Evolutionary conservation across 163 green algal genomes (phyloP), one percentile per base, ranked within the genome.

Genomic region (Chloromonas sp.): DNA sequence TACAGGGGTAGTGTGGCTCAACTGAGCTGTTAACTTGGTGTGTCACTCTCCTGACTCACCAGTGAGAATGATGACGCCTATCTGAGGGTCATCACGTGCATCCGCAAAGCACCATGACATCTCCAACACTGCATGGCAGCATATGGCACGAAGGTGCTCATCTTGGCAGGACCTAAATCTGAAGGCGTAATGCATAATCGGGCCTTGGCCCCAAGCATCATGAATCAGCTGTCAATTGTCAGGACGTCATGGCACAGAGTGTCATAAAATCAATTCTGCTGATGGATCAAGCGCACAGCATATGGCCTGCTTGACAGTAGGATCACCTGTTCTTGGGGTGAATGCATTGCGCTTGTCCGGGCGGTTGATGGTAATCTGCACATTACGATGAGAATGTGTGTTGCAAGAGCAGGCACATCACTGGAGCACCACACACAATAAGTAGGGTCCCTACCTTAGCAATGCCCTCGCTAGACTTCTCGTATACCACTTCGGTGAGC

Each of bases 311-410:
- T 2, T 60, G 15, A 15, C 74, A 81, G 15, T 81, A 15, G 58
- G 74, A 11, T 2, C 78, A 96, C 94, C 90, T 83, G 97, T 99
- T 58, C 90, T 88, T 1, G 97, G 97, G 1, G 90, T 95, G 92
- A 99, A 99, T 0, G 97, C 97, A 82, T 99, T 99, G n/a, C 96
- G 89, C 84, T 94, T 95, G 14, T 98, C 86, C 15, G 96, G 97
- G 0, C 97, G 86, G 86, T 99, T 98, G 87, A 99, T 99, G 70
- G 93, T 98, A 57, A 99, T 97, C 95, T 98, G 92, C 85, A 89
- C 3, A 14, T 61, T 84, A 1, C 5, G 70, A 78, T 36, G 60
- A 74, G 71, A 59, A 2, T 15, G 14, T 2, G 58, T 57, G 8
- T 36, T 60, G 3, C 1, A 57, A 74, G 8, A 3, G 8, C 5